Conservation (phyloP, 208 protist species). For the Trypanosoma melophagium region DNA sequence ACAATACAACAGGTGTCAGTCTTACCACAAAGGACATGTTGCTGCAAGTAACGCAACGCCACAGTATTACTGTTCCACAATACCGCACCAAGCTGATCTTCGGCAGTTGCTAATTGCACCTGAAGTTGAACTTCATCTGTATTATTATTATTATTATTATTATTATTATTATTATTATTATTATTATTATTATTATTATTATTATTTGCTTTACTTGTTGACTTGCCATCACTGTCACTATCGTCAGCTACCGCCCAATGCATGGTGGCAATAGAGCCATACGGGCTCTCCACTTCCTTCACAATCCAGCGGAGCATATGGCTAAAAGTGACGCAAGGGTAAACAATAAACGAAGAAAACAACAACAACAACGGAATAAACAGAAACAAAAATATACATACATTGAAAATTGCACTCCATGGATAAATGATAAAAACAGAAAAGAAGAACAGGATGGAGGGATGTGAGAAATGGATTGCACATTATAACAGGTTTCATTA, state of each 20-base stretch:
- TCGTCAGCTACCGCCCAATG: slow-evolving; percentile 71
- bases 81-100: slow-evolving; percentile 86
- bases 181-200: slow-evolving; percentile 5
- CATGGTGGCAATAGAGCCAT: slow-evolving; percentile 69
- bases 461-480: not conserved
- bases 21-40: slow-evolving; percentile 41
- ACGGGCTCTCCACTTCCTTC: slow-evolving; percentile 71
- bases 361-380: not conserved
- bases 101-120: slow-evolving; percentile 62
- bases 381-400: slow-evolving; percentile 8
- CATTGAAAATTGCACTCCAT: not conserved
- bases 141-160: not conserved
- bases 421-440: not conserved
- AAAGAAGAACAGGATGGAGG: not conserved
- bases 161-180: not conserved
- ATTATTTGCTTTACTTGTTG: not conserved
- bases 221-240: not conserved
- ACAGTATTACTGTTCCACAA: slow-evolving; percentile 89
- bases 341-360: not conserved
- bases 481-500: too few relatives aligned
- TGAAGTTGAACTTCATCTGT: slow-evolving; percentile 30
- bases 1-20: slow-evolving; percentile 30
- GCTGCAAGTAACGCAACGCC: slow-evolving; percentile 63
- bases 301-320: slow-evolving; percentile 70
- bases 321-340: not conserved